phyloP scores from a whole-genome alignment of 1,284 basidiomycete genomes.

The Chondrostereum purpureum region DNA sequence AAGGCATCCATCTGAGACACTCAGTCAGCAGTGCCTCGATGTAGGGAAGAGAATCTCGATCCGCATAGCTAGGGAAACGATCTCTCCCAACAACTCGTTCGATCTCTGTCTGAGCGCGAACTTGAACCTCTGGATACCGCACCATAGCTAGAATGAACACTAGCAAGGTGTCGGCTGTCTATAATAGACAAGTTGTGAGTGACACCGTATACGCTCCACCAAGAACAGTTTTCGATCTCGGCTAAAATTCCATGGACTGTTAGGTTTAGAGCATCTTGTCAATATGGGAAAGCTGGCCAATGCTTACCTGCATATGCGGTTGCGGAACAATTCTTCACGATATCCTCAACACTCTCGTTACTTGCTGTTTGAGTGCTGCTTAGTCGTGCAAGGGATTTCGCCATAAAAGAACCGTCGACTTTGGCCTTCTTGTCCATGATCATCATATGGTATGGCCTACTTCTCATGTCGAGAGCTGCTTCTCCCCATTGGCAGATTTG shows the following conservation, averaged over 20 bases:
- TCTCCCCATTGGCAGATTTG: neutral
- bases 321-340: neutral
- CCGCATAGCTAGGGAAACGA: too few relatives aligned
- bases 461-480: too few relatives aligned
- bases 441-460: neutral
- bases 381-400: constrained; percentile 14
- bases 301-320: neutral
- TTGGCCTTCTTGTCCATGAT: too few relatives aligned
- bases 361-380: constrained; percentile 15
- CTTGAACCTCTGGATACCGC: neutral
- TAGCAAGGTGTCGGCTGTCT: neutral
- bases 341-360: neutral
- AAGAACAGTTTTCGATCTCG: neutral
- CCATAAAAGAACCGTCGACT: too few relatives aligned
- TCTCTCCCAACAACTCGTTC: too few relatives aligned
- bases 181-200: neutral
- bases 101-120: too few relatives aligned
- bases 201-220: constrained; percentile 1
- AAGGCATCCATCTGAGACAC: too few relatives aligned
- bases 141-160: constrained; percentile 3
- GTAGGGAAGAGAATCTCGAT: too few relatives aligned
- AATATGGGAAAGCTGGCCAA: neutral
- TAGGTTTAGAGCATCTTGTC: too few relatives aligned
- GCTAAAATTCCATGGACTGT: too few relatives aligned
- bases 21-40: too few relatives aligned